Evolutionary conservation across 352 stramenopile species (phyloP), one percentile per base, ranked within the genome.

Genomic region (Blastocystis sp.): DNA sequence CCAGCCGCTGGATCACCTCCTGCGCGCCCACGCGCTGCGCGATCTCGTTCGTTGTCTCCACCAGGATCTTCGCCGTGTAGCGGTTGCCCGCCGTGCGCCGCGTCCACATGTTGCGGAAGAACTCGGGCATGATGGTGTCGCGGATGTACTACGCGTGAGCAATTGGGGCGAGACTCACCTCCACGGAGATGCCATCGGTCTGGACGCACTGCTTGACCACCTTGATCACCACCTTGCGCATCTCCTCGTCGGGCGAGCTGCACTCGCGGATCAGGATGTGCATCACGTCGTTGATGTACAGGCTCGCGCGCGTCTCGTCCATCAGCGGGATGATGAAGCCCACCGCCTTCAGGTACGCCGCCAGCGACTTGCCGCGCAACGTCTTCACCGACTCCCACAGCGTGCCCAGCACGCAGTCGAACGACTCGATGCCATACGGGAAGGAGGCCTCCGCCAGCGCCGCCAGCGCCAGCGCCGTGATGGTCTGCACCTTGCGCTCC

Each of bases 251-350:
- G 0, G 96, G 96, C 42, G 82, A 90, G 90, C 98, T 95, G 90
- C 99, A 99, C 90, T 99, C 96, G 74, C 96, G 93, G 52, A 98
- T 97, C 68, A 99, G 92, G 90, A 99, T 98, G 57, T 97, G 93
- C 97, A 99, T 99, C 52, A 98, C 96, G 81, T 99, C 94, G 21
- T 95, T 93, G 1, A 96, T 99, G 91, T 98, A 99, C 90, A 98
- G 98, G 91, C 97, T 98, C 0, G 97, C 97, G 91, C 99, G 98
- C 90, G 98, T 97, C 21, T 96, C 94, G 89, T 99, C 97, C 96
- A 99, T 99, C 3, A 99, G 91, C 21, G 97, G 97, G 89, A 99
- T 99, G 78, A 99, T 97, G 87, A 98, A 98, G 28, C 96, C 97
- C 90, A 99, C 98, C 21, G 96, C 96, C 90, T 99, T 99, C 42